Base-by-base conservation (phyloP, 345 rosid species). In the Carallia pectinifolia region DNA sequence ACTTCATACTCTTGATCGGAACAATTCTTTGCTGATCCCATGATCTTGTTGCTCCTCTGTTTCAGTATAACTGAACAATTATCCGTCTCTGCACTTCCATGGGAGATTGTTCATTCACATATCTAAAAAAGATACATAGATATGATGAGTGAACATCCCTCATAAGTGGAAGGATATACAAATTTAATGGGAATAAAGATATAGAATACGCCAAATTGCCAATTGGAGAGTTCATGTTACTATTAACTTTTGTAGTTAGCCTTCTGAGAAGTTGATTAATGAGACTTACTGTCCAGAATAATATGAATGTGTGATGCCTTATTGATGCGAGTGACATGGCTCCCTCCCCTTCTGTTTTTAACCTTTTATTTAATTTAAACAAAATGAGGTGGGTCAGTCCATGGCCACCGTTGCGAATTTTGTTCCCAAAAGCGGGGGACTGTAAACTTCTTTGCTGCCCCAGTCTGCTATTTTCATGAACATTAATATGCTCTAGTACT, bases 111-210 rank as follows among this genome's bases (percentile, higher is more conserved):
- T 44, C 50, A 12, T 44, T 44, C 16, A 12, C 50, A 3, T 44
- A 10, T 12, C 12, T 44, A 15, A 44, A 44, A 12, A 12, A 12
- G 50, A 44, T 44, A 44, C 17, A 13, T 3, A 12, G 50, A 44
- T 44, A 44, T 44, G 12, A 44, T 12, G 50, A 44, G 50, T 44
- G 50, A 44, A 44, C 50, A 44, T 44, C 50, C 48, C 16, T 44
- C 50, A 58, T 74, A 53, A 66, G 71, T 84, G 76, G 70, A 79
- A 76, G 71, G 55, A 74, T 68, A 73, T 75, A 75, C 74, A 80
- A 77, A 64, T 78, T 63, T 53, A 75, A 65, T 69, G 74, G 55
- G 73, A 84, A 82, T 79, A 69, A 84, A 65, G 61, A 64, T 38
- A 65, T 77, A 31, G 65, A 71, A 69, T 80, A 52, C 60, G 69